Percentiles rank a stretch among this genome's conserved stretches.
Conservation (phyloP, 2,329 filamentous ascomycete genomes). For the Calonectria henricotiae region DNA sequence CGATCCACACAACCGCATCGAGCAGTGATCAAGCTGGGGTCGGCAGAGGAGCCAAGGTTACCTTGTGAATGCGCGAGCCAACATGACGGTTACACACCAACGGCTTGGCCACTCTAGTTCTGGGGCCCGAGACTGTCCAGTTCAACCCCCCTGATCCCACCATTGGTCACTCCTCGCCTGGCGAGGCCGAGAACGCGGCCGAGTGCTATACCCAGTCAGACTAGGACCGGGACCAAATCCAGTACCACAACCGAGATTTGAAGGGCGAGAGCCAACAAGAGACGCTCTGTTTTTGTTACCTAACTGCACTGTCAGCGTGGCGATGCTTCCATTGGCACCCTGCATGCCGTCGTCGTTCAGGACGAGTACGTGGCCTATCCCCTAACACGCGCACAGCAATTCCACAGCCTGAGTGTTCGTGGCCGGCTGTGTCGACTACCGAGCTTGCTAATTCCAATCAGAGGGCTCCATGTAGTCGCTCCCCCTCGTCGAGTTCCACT, state of each 20-base stretch:
- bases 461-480: background rate
- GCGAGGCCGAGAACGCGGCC: slow-evolving; percentile 7
- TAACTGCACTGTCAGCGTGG: slow-evolving; percentile 24
- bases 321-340: background rate
- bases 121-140: slow-evolving; percentile 1
- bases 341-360: background rate
- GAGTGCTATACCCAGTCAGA: background rate
- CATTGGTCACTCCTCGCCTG: slow-evolving; percentile 3
- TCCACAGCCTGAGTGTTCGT: slow-evolving; percentile 9
- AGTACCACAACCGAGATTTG: slow-evolving; percentile 26
- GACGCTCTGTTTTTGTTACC: slow-evolving; percentile 19
- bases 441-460: background rate
- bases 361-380: background rate
- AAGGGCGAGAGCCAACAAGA: slow-evolving; percentile 3
- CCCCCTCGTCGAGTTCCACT: slow-evolving; percentile 12
- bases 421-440: slow-evolving; percentile 5
- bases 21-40: slow-evolving; percentile 34
- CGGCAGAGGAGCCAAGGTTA: slow-evolving; percentile 21
- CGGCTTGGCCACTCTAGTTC: slow-evolving; percentile 3
- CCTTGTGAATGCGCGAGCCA: background rate
- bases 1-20: slow-evolving; percentile 37
- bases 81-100: slow-evolving; percentile 18
- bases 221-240: slow-evolving; percentile 5
- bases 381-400: slow-evolving; percentile 7
- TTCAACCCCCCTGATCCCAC: background rate